phyloP scores from a whole-genome alignment of 2,329 filamentous ascomycete species.

The Cytospora chrysosperma region DNA sequence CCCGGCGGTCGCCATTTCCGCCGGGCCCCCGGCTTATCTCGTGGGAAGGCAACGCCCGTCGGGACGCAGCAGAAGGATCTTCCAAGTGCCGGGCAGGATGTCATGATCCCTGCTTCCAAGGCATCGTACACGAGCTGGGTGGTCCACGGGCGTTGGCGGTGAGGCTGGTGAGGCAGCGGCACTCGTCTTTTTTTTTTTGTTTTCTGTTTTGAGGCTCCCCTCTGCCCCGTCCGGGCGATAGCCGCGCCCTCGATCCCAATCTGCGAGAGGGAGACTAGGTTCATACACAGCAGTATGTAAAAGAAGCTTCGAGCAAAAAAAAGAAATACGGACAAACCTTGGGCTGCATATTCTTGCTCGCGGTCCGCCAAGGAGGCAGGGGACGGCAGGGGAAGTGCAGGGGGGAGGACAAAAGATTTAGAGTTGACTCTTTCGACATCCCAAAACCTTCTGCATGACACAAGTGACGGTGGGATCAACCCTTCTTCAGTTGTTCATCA shows the following conservation, averaged over 20 bases:
- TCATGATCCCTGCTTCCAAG: not conserved
- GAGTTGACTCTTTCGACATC: not conserved
- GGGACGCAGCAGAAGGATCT: not conserved
- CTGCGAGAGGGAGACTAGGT: too few relatives aligned
- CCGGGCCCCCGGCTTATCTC: not conserved
- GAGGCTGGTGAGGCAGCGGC: not conserved
- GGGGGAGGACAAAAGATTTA: not conserved
- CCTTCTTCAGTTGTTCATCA: not conserved
- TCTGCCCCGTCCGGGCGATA: too few relatives aligned
- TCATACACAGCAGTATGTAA: too few relatives aligned
- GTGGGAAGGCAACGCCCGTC: not conserved
- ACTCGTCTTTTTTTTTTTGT: too few relatives aligned
- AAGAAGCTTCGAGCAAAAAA: not conserved
- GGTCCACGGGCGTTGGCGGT: not conserved
- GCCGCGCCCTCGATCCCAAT: too few relatives aligned
- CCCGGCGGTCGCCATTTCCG: not conserved
- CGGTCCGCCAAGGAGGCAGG: not conserved
- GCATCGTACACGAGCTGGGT: not conserved
- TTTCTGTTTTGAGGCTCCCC: not conserved
- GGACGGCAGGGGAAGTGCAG: too few relatives aligned
- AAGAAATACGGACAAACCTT: not conserved
- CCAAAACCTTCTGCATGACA: not conserved
- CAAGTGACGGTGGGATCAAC: not conserved
- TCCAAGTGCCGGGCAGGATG: not conserved
- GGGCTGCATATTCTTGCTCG: not conserved